Base-by-base conservation (phyloP, 495 filamentous ascomycete genomes). In the Xylaria castorea region DNA sequence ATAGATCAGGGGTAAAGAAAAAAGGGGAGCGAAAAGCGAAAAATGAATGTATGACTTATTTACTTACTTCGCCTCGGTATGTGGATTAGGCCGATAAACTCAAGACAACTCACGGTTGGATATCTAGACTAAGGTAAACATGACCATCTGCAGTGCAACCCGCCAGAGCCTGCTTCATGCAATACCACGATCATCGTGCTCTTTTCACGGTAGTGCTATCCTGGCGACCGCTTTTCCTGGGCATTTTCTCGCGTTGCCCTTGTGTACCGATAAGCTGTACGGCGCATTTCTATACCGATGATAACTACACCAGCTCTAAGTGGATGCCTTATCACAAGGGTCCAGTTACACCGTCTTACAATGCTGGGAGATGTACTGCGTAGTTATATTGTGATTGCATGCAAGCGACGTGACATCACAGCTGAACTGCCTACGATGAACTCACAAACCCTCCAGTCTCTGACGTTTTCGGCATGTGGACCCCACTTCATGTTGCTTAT, bases 321-420 rank as follows among this genome's bases (percentile, higher is more conserved):
- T 68, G 66, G 66, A 51, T 50, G n/a, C 61, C 22, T 20, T 44
- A 5, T 25, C 38, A 27, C 14, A 44, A 44, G 61, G 61, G 38
- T 38, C 60, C 27, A 18, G 38, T 36, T 66, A n/a, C 30, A 67
- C 8, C 30, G 12, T 67, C 20, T 7, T 53, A 12, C n/a, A 64
- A 40, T 30, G 61, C 18, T 64, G 9, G 30, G 30, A 20, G 51
- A 14, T 22, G 51, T 22, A 5, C 0, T 3, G 1, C 46, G 63
- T 18, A 32, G 4, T n/a, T n/a, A 2, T 63, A 9, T 34, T 42
- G 16, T 5, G 7, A 44, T 30, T 50, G 38, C 32, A 67, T 68
- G 66, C 50, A 68, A n/a, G 50, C 36, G 46, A 67, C 48, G 65
- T 67, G 50, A 57, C 66, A 68, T 57, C 48, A 57, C 48, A 57